phyloP scores from a whole-genome alignment of 2,329 filamentous ascomycete genomes.

The Nigrospora osmanthi region DNA sequence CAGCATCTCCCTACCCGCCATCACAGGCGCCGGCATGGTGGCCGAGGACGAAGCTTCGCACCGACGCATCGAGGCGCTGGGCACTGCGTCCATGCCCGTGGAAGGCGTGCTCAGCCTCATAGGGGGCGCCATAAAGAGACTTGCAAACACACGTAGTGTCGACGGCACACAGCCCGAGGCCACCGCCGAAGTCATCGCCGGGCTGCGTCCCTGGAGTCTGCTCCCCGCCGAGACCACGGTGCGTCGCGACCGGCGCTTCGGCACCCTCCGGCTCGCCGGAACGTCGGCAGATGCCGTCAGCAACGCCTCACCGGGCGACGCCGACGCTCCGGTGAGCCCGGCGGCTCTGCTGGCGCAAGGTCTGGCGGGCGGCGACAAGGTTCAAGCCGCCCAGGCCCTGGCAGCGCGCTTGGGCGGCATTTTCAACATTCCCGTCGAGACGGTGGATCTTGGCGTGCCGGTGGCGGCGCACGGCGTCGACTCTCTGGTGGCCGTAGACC shows the following conservation, averaged over 20 bases:
- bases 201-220: background rate
- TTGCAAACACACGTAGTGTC: background rate
- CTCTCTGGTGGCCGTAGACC: conserved; percentile 12
- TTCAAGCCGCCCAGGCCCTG: conserved; percentile 1
- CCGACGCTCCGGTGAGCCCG: background rate
- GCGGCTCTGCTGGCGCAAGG: background rate
- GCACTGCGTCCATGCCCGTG: background rate
- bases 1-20: conserved; percentile 1
- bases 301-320: background rate
- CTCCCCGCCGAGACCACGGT: conserved; percentile 2
- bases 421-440: conserved; percentile 7
- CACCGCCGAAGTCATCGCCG: background rate
- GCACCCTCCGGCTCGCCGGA: background rate
- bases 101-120: conserved; percentile 1
- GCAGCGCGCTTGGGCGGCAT: conserved; percentile 7
- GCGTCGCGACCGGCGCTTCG: conserved; percentile 4
- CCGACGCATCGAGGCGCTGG: background rate
- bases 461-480: conserved; percentile 9
- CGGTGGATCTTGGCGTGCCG: conserved; percentile 5
- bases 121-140: background rate
- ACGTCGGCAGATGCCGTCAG: background rate
- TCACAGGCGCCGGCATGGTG: conserved; percentile 2
- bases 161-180: background rate
- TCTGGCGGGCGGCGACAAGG: background rate
- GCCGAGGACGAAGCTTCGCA: background rate